phyloP scores from a whole-genome alignment of 2,329 filamentous ascomycete genomes.

The Capronia americana region DNA sequence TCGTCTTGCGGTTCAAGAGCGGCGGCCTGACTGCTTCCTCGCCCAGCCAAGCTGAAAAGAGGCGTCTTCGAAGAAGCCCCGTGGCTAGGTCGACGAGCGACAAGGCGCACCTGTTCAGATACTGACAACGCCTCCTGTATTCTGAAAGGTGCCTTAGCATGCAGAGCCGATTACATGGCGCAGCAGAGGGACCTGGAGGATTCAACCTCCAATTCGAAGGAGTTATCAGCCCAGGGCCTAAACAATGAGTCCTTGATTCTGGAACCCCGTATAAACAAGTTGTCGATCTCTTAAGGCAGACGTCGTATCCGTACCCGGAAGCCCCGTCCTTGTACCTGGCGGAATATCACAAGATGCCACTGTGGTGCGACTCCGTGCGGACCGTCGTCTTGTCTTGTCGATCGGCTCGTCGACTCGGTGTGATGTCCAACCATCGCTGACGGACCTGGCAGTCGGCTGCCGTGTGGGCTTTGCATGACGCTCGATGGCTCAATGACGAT shows the following conservation, averaged over 20 bases:
- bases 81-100: background rate
- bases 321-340: background rate
- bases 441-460: background rate
- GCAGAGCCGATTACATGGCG: background rate
- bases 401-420: background rate
- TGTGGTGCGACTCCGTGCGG: background rate
- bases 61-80: background rate
- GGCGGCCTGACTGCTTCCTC: background rate
- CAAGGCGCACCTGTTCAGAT: background rate
- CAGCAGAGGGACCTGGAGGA: background rate
- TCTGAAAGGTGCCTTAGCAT: background rate
- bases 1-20: background rate
- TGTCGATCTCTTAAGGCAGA: background rate
- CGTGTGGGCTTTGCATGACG: background rate
- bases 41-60: background rate
- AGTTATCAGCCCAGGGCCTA: background rate
- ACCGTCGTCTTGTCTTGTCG: background rate
- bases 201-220: background rate
- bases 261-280: background rate
- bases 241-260: background rate
- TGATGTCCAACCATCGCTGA: background rate
- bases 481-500: background rate
- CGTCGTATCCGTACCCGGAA: background rate
- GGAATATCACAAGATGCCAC: background rate
- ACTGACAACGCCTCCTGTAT: background rate